Evolutionary conservation across 139 green algal genomes (phyloP).

Genomic region (Zygnema cylindricum): DNA sequence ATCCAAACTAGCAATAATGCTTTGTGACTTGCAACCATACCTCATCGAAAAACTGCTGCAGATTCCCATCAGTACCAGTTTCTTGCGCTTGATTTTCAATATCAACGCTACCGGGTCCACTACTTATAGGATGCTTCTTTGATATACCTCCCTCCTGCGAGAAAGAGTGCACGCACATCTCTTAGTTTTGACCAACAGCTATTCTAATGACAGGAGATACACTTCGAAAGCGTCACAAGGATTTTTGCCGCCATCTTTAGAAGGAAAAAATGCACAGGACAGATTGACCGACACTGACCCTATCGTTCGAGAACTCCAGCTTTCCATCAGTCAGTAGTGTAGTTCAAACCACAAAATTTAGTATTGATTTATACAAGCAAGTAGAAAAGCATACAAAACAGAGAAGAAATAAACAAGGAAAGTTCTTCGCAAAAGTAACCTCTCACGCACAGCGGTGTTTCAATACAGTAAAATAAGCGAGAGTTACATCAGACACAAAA

Average conservation of each 20-base stretch:
- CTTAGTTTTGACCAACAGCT: background rate
- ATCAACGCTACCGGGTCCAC: background rate
- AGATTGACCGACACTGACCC: background rate
- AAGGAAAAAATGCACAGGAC: too few species aligned
- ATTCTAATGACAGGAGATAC: background rate
- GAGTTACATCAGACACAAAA: too few species aligned
- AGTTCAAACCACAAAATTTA: background rate
- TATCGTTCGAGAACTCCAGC: background rate
- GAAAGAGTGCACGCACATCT: background rate
- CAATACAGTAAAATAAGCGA: too few species aligned
- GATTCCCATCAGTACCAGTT: slow-evolving; percentile 15
- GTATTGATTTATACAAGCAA: background rate
- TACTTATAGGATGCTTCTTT: background rate
- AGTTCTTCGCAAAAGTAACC: background rate
- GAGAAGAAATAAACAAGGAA: too few species aligned
- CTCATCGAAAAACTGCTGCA: slow-evolving; percentile 36
- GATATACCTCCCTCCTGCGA: background rate
- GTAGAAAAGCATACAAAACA: too few species aligned
- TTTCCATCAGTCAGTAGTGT: background rate
- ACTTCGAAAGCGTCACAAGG: background rate
- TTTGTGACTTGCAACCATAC: background rate
- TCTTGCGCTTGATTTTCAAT: background rate
- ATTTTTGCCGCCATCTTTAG: background rate
- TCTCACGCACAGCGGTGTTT: background rate
- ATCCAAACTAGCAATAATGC: background rate